phyloP scores from a whole-genome alignment of 441 rosid genomes.

The Croton setiger region DNA sequence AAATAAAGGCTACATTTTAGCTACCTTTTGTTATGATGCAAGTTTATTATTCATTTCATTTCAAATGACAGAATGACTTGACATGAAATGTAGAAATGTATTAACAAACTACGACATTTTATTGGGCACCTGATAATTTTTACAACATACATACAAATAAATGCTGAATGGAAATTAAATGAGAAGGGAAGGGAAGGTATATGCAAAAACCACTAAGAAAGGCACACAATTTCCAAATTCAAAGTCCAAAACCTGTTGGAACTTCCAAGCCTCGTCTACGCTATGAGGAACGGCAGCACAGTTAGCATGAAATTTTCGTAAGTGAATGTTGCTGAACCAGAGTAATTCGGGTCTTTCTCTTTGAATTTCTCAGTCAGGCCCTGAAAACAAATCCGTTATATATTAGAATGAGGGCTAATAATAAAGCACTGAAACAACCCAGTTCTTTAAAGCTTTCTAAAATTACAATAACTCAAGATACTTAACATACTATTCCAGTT shows the following conservation, averaged over 20 bases:
- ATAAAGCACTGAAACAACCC: not conserved
- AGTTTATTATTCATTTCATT: too few species aligned
- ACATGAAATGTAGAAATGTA: not conserved
- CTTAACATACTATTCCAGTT: not conserved
- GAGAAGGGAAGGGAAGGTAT: not conserved
- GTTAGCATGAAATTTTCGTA: conserved; percentile 81
- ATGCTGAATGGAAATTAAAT: not conserved
- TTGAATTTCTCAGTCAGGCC: conserved; percentile 85
- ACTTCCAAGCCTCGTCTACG: conserved; percentile 26
- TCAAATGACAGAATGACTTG: too few species aligned
- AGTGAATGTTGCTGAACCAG: conserved; percentile 74
- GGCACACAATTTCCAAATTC: conserved; percentile 1
- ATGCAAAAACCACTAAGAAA: not conserved
- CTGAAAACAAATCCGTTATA: conserved; percentile 30
- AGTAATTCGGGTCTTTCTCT: conserved; percentile 58
- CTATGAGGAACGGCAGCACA: conserved; percentile 80
- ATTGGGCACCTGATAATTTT: too few species aligned
- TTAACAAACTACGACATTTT: not conserved
- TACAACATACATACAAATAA: not conserved
- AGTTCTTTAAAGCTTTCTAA: too few species aligned
- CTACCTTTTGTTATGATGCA: too few species aligned
- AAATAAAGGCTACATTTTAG: too few species aligned
- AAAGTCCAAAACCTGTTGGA: not conserved
- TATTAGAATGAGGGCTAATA: not conserved
- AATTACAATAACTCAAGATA: too few species aligned